Base-by-base conservation (phyloP, 2,329 filamentous ascomycete genomes). In the Aspergillus neoniger region DNA sequence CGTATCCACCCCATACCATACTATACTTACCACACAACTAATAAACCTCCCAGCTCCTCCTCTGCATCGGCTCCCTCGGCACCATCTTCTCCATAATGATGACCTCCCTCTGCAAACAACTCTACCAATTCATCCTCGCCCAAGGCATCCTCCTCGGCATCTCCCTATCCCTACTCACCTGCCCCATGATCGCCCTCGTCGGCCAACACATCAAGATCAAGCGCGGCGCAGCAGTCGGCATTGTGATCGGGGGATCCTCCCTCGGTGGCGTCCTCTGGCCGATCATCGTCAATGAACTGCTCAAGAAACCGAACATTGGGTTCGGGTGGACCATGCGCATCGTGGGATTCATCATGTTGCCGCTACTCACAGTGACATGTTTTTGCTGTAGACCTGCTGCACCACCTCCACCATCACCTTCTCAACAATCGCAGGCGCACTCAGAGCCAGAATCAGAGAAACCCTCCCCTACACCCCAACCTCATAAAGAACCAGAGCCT, bases 11-110 rank as follows among this genome's bases (percentile, higher is more conserved):
- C 15, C 28, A n/a, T 8, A 3, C 25, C 25, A 8, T 5, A 1
- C 9, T 51, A 30, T 2, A n/a, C 19, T 19, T 19, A 19, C 19
- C 19, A 19, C 19, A 19, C 19, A 19, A 19, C 19, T 19, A 19
- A 19, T 19, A 19, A 19, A 19, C 19, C 19, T 19, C 19, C 19
- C 19, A 44, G 41, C 19, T 44, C 41, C 41, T 44, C 41, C 41
- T 44, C 41, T 44, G 41, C 19, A 44, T 7, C 17, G 41, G 41
- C 41, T 44, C 41, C 41, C 19, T 44, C 41, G 41, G 41, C 12
- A 23, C 41, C 32, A 81, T 89, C 17, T 83, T 88, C 57, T 84
- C 85, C 4, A 68, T 89, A 5, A 88, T 89, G 84, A 87, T 88
- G 85, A 79, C 84, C 0, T 83, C 80, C 5, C 72, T 89, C 59